Base-by-base conservation (phyloP, 768 basidiomycete genomes). In the Tylopilus intermedius region DNA sequence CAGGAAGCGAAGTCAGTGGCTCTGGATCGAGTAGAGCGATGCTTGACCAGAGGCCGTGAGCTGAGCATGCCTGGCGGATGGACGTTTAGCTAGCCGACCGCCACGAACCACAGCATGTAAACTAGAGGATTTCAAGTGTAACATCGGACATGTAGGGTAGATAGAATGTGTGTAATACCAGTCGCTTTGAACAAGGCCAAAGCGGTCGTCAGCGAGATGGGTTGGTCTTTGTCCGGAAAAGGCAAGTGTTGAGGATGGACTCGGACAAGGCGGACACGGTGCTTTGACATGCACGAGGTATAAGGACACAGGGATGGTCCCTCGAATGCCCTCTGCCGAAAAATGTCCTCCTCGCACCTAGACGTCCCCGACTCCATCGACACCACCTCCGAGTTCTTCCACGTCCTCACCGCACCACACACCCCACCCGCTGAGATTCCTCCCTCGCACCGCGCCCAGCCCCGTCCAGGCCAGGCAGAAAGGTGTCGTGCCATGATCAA, bases 61-160 rank as follows among this genome's bases (percentile, higher is more conserved):
- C 56, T 62, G 56, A 69, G 68, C 43, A 75, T 75, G 74, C 74
- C 74, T 32, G 72, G 74, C 14, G 71, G 69, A 44, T 76, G 75
- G 74, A 69, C 60, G 4, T 69, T 68, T 35, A 42, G 22, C 42
- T 70, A 51, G 47, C 32, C 48, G 32, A 50, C 38, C 30, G 29
- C 26, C 3, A 45, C 30, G 53, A 26, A 48, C 39, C 14, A 57
- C 40, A 46, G 33, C 30, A 33, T 47, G 18, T 29, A 30, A 30
- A 30, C 8, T 21, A 15, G 44, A 29, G 33, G 4, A 18, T 47
- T 39, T 47, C 33, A 3, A 7, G 14, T 68, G 56, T 63, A 63
- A 30, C 7, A 48, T 54, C 24, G 62, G 45, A 47, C 50, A 45
- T 62, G 58, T 63, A 51, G 24, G 26, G 18, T 45, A 21, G 50